Base-by-base conservation (phyloP, 2,329 filamentous ascomycete species). In the Hypoxylon sp. region DNA sequence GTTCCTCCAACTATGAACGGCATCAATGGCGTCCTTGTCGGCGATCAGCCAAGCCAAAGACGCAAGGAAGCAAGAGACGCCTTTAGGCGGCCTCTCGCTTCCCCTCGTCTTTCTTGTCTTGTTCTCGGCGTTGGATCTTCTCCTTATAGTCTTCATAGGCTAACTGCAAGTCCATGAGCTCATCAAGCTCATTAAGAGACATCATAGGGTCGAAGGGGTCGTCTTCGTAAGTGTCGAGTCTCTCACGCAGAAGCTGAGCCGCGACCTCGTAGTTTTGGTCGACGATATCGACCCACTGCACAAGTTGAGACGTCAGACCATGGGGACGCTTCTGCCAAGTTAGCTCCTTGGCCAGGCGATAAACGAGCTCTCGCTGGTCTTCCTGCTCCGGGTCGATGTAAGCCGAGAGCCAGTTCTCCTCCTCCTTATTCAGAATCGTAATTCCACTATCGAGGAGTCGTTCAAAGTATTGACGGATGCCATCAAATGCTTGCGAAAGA, bases 131-230 rank as follows among this genome's bases (percentile, higher is more conserved):
- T n/a, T 38, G 34, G 9, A 21, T 36, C 34, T 36, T 36, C 34
- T 36, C 13, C 13, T 36, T 36, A 36, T 36, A 36, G 13, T 36
- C 34, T 36, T 36, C 34, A n/a, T 36, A 36, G 34, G 34, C 34
- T n/a, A 36, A 5, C 50, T 71, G 70, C 21, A 58, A 69, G 11
- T 69, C 58, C 63, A 74, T 71, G 25, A 74, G 61, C 41, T 68
- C 60, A 2, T 41, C 17, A 9, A 70, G 25, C 41, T 71, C 63
- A 14, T 30, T 48, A 1, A 64, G 6, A 10, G 30, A 25, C 66
- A 73, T 72, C 52, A 57, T 34, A 0, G 21, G 9, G 6, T 17
- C 60, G 7, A n/a, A 9, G 17, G 21, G 23, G 14, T 63, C 60
- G 21, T 34, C 34, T 5, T 5, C 32, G 2, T n/a, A 36, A 36